These are phyloP conservation scores for Blastobotrys elegans DNA, from an alignment of 1,139 yeast species.

Conservation along the genomic window DNA sequence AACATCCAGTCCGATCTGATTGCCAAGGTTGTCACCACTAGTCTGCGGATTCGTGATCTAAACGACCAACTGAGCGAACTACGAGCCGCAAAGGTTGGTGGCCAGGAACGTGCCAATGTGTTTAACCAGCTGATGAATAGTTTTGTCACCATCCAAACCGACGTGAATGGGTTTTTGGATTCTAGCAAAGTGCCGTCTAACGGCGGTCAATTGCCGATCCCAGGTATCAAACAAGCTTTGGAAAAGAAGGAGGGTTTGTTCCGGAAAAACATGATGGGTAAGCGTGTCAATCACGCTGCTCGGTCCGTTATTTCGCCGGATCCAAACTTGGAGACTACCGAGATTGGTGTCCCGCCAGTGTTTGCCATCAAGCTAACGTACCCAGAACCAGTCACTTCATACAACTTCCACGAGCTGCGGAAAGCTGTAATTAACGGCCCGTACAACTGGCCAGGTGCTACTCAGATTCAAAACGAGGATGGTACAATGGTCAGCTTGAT, in stretches of 20 bases:
- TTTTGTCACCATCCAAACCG: conserved; percentile 90
- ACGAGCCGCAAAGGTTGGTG: conserved; percentile 54
- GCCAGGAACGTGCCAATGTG: conserved; percentile 66
- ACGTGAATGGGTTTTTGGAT: conserved; percentile 90
- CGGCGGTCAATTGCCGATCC: conserved; percentile 69
- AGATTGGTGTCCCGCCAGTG: conserved; percentile 98
- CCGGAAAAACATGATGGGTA: conserved; percentile 99
- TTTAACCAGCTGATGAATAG: conserved; percentile 92
- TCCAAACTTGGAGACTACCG: conserved; percentile 95
- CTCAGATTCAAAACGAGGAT: conserved; percentile 92
- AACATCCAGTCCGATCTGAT: conserved; percentile 87
- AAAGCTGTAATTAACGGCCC: conserved; percentile 98
- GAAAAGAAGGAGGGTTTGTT: conserved; percentile 98
- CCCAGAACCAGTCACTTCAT: conserved; percentile 97
- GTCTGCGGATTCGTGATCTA: conserved; percentile 78
- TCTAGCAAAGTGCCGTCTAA: conserved; percentile 78
- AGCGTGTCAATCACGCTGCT: conserved; percentile 98
- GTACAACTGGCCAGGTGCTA: conserved; percentile 97
- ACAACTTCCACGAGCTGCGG: conserved; percentile 84
- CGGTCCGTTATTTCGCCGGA: conserved; percentile 99
- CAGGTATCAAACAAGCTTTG: conserved; percentile 95
- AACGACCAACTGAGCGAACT: conserved; percentile 56
- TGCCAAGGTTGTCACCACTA: conserved; percentile 71
- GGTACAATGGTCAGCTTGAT: conserved; percentile 79
- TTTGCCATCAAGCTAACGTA: conserved; percentile 93